A percentile compares a stretch with the other conserved stretches of the same genome.
Conservation (phyloP, 2,329 filamentous ascomycete species). For the Domatiomyces catenatus region DNA sequence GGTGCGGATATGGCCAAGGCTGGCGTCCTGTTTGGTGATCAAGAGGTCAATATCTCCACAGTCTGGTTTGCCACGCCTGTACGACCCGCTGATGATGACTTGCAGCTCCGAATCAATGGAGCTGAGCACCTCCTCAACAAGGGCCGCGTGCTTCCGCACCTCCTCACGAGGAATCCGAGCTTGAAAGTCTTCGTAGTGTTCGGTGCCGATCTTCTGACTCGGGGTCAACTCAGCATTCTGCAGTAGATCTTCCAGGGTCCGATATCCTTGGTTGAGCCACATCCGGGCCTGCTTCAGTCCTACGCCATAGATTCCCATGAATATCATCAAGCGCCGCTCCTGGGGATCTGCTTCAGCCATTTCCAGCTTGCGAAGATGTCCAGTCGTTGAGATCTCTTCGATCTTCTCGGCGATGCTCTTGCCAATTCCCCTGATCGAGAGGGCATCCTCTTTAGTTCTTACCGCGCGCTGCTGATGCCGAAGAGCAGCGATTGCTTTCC, state of each 20-base stretch:
- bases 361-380: conserved; percentile 56
- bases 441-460: conserved; percentile 53
- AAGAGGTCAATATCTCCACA: conserved; percentile 78
- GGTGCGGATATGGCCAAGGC: conserved; percentile 41
- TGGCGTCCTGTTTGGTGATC: conserved; percentile 52
- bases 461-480: conserved; percentile 50
- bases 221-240: conserved; percentile 46
- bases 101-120: conserved; percentile 49
- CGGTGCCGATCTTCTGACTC: conserved; percentile 61
- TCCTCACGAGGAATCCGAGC: conserved; percentile 63
- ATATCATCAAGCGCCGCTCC: conserved; percentile 51
- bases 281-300: conserved; percentile 53
- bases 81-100: conserved; percentile 67
- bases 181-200: conserved; percentile 66
- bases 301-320: conserved; percentile 66
- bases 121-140: conserved; percentile 46
- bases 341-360: conserved; percentile 51
- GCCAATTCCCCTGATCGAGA: conserved; percentile 53
- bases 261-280: conserved; percentile 63
- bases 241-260: conserved; percentile 56
- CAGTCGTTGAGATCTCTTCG: conserved; percentile 69
- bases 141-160: conserved; percentile 51
- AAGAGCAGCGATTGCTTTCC: conserved; percentile 59
- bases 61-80: conserved; percentile 57
- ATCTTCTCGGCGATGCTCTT: conserved; percentile 65